Evolutionary conservation across 2,329 filamentous ascomycete genomes (phyloP), one percentile per base, ranked within the genome.

Genomic region (Aaosphaeria arxii): DNA sequence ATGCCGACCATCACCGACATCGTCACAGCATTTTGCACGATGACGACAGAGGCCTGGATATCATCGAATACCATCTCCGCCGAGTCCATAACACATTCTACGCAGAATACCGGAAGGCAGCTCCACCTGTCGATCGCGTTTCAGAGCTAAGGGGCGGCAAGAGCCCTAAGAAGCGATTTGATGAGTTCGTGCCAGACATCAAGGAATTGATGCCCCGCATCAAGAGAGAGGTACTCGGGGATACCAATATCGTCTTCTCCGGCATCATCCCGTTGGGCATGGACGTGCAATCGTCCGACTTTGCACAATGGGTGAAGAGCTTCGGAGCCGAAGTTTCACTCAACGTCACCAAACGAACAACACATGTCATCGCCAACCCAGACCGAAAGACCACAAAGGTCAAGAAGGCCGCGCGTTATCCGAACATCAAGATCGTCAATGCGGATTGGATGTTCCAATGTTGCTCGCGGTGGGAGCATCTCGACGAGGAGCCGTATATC

Each of bases 361-460:
- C 88, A 0, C 88, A 91, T 67, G 79, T 91, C 5, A 86, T 91
- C 2, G 85, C 88, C 6, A 86, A 83, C 44, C 83, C 82, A 13
- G 78, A 82, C 11, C 79, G 87, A 28, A 85, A 91, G 24, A 97
- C 94, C 0, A 87, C 89, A 45, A 99, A 99, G 72, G 90, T 97
- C 40, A 86, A 89, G 42, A 87, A 91, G 69, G 94, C 94, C 0
- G 86, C 88, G 11, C 84, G 85, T 54, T 87, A 90, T 47, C 78
- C 87, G 0, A 83, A 84, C 44, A 88, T 97, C 70, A 91, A 91
- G 67, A 95, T 99, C 49, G 94, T 99, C 42, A 91, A 87, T 58
- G 88, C 91, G 45, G 84, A 89, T 60, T 99, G 94, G 94, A 83
- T 99, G 30, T 80, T 86, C 31, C 87, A 91, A 57, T 95, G 86